These are phyloP conservation scores for Rubus idaeus DNA, from an alignment of 306 rosid genomes.

Conservation along the genomic window DNA sequence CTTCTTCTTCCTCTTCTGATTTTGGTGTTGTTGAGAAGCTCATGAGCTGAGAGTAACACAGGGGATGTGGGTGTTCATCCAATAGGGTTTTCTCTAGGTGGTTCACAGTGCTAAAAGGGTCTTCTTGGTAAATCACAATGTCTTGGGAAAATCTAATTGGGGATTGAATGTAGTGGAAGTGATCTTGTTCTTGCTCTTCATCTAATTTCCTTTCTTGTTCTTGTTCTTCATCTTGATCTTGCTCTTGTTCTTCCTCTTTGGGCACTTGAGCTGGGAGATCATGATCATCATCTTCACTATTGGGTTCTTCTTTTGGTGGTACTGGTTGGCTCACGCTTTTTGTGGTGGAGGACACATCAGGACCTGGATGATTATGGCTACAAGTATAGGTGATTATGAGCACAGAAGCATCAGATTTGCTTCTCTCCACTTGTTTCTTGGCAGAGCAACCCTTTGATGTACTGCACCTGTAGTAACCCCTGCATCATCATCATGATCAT, in stretches of 20 bases:
- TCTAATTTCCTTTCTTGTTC: slow-evolving; percentile 13
- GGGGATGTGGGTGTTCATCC: slow-evolving; percentile 61
- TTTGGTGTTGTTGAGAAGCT: slow-evolving; percentile 38
- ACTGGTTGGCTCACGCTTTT: slow-evolving; percentile 16
- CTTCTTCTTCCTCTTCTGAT: slow-evolving; percentile 55
- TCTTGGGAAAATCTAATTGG: slow-evolving; percentile 42
- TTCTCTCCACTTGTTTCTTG: slow-evolving; percentile 91
- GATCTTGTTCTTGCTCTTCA: slow-evolving; percentile 31
- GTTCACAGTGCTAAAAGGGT: slow-evolving; percentile 40
- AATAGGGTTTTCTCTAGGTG: slow-evolving; percentile 41
- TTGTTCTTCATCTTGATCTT: slow-evolving; percentile 17
- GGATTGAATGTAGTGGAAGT: slow-evolving; percentile 51
- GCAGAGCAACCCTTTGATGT: slow-evolving; percentile 94
- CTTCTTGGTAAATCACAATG: slow-evolving; percentile 38
- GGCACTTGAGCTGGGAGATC: slow-evolving; percentile 15
- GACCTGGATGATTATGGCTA: slow-evolving; percentile 78
- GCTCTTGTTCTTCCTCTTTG: slow-evolving; percentile 36
- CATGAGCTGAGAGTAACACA: slow-evolving; percentile 41
- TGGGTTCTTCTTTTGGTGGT: slow-evolving; percentile 28
- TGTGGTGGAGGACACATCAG: slow-evolving; percentile 36
- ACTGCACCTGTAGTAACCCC: slow-evolving; percentile 90
- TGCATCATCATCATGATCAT: slow-evolving; percentile 25
- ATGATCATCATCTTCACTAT: slow-evolving; percentile 16
- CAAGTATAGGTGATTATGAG: slow-evolving; percentile 78
- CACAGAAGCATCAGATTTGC: slow-evolving; percentile 79